A percentile compares a stretch with the other conserved stretches of the same genome.
Conservation (phyloP, 2,329 filamentous ascomycete species). For the Boeremia lycopersici region DNA sequence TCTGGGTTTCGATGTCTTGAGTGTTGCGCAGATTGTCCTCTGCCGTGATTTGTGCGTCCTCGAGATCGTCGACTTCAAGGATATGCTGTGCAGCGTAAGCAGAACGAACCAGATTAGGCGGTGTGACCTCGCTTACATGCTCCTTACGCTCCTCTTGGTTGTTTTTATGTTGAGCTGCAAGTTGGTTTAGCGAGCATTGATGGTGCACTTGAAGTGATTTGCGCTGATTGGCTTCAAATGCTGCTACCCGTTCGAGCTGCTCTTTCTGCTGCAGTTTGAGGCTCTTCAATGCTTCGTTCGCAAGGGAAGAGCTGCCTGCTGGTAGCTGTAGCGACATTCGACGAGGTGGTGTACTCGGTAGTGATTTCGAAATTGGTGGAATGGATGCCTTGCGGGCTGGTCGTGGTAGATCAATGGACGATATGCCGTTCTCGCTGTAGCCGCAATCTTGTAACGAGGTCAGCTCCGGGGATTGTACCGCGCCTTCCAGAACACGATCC, state of each 20-base stretch:
- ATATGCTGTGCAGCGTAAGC: conserved; percentile 43
- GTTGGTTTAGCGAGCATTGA: conserved; percentile 26
- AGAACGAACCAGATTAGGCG: conserved; percentile 11
- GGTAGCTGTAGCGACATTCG: conserved; percentile 11
- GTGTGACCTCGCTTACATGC: conserved; percentile 31
- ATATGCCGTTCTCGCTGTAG: conserved; percentile 36
- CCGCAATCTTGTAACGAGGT: conserved; percentile 31
- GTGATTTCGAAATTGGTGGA: conserved; percentile 15
- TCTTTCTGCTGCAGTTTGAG: conserved; percentile 38
- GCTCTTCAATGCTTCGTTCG: conserved; percentile 35
- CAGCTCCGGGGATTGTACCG: conserved; percentile 23
- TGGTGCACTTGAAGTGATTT: conserved; percentile 38
- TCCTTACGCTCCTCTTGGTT: conserved; percentile 29
- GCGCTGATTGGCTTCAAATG: conserved; percentile 42
- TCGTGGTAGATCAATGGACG: conserved; percentile 27
- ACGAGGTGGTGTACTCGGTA: conserved; percentile 14
- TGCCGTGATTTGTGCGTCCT: conserved; percentile 52
- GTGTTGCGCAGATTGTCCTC: conserved; percentile 51
- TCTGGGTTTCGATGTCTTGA: conserved; percentile 51
- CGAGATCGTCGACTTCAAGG: conserved; percentile 48
- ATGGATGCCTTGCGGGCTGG: conserved; percentile 7
- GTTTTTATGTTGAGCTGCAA: conserved; percentile 29
- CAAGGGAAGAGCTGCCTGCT: conserved; percentile 28
- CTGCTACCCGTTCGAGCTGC: conserved; percentile 37
- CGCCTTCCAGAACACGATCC: conserved; percentile 29